Percentiles rank a stretch among this genome's conserved stretches.
phyloP scores from a whole-genome alignment of 306 rosid genomes.

The Abrus precatorius region DNA sequence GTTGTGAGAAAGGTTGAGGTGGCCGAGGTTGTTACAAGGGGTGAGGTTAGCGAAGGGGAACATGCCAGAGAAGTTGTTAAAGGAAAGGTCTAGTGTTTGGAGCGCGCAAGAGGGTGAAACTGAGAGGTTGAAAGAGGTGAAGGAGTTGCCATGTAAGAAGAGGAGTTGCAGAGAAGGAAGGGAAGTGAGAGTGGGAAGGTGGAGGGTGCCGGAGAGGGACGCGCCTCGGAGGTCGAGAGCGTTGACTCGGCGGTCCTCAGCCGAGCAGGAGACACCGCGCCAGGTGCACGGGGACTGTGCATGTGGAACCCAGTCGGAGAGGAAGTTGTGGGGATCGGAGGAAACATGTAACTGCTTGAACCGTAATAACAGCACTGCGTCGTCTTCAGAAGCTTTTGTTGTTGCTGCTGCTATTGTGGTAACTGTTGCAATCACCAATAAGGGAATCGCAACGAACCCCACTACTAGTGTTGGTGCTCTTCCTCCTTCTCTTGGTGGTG shows the following conservation, averaged over 20 bases:
- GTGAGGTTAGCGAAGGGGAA: conserved; percentile 46
- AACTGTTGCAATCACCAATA: conserved; percentile 15
- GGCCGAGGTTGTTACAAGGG: conserved; percentile 49
- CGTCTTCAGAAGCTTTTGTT: background rate
- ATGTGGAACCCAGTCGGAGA: conserved; percentile 57
- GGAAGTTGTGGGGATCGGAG: conserved; percentile 64
- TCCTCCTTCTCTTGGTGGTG: background rate
- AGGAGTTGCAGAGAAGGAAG: conserved; percentile 57
- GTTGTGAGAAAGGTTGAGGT: conserved; percentile 64
- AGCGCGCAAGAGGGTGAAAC: conserved; percentile 52
- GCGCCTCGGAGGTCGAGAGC: conserved; percentile 62
- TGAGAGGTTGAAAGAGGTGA: conserved; percentile 52
- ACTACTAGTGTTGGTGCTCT: conserved; percentile 17
- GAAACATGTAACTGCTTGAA: conserved; percentile 62
- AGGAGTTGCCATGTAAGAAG: conserved; percentile 55
- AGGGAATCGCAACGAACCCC: conserved; percentile 42
- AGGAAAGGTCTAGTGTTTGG: conserved; percentile 64
- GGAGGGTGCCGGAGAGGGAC: conserved; percentile 60
- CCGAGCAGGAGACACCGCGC: conserved; percentile 68
- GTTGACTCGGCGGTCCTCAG: conserved; percentile 42
- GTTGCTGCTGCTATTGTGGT: background rate
- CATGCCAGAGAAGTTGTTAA: conserved; percentile 61
- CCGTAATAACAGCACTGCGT: conserved; percentile 36
- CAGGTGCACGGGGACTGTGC: conserved; percentile 57
- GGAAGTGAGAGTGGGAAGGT: conserved; percentile 59